A percentile compares a stretch with the other conserved stretches of the same genome.
phyloP scores from a whole-genome alignment of 352 stramenopile genomes.

The Pythium aquatile region DNA sequence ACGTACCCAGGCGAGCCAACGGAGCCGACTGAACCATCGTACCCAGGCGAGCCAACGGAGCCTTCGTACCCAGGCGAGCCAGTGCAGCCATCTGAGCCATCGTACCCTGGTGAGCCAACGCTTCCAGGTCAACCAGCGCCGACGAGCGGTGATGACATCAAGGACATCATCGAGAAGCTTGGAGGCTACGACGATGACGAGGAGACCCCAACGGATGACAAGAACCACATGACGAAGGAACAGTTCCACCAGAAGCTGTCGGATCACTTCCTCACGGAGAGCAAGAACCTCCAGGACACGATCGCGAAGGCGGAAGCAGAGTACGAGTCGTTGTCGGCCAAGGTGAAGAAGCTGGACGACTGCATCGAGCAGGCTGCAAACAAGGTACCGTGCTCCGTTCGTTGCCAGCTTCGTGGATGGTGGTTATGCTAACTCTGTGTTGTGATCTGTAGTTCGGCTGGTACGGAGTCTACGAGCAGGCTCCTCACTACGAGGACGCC shows the following conservation, averaged over 20 bases:
- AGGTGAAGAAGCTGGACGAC: constrained; percentile 35
- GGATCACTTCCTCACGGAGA: constrained; percentile 30
- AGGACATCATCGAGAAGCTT: constrained; percentile 16
- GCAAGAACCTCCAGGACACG: constrained; percentile 26
- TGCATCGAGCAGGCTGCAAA: constrained; percentile 46
- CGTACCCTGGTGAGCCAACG: not conserved
- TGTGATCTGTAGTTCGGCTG: constrained; percentile 40
- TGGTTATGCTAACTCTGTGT: constrained; percentile 1
- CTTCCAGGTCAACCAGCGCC: not conserved
- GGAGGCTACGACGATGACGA: constrained; percentile 21
- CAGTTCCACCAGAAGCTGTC: constrained; percentile 40
- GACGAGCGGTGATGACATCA: constrained; percentile 10
- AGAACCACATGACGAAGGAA: constrained; percentile 46
- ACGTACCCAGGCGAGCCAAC: constrained; percentile 8
- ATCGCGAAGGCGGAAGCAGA: constrained; percentile 27
- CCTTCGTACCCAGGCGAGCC: not conserved
- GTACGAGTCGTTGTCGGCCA: constrained; percentile 20
- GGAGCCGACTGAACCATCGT: not conserved
- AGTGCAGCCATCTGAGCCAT: not conserved
- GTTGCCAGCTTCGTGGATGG: not conserved
- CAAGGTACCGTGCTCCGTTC: constrained; percentile 31
- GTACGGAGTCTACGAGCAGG: constrained; percentile 53
- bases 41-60: not conserved
- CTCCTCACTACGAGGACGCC: constrained; percentile 42
- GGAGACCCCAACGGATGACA: not conserved